These are phyloP conservation scores for Leonotis leonurus DNA, from an alignment of 257 asterid species.

Conservation along the genomic window DNA sequence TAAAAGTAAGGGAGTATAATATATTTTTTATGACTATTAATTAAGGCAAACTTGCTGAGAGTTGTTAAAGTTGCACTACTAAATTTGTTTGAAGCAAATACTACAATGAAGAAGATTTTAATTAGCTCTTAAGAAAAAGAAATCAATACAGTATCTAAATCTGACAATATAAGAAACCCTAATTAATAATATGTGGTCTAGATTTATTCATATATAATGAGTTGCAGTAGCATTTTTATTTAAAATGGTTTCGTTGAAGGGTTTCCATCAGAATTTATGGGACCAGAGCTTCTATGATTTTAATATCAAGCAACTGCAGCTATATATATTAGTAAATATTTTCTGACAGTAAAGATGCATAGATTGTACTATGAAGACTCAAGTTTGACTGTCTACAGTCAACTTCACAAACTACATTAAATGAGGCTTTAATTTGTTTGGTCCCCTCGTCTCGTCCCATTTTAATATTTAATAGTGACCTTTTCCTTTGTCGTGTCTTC, in stretches of 20 bases:
- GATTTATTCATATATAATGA: too few relatives aligned
- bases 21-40: not conserved
- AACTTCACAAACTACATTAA: not conserved
- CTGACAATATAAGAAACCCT: not conserved
- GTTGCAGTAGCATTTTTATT: too few relatives aligned
- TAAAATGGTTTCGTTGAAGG: not conserved
- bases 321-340: not conserved
- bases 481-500: too few relatives aligned
- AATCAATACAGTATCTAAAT: too few relatives aligned
- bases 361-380: slow-evolving; percentile 1
- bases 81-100: not conserved
- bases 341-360: slow-evolving; percentile 7
- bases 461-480: too few relatives aligned
- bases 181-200: not conserved
- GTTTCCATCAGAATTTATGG: not conserved
- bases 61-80: too few relatives aligned
- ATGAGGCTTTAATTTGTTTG: not conserved
- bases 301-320: not conserved
- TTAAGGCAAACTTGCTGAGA: not conserved
- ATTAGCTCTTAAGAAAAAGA: not conserved
- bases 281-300: not conserved
- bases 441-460: too few relatives aligned
- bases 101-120: not conserved
- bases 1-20: not conserved
- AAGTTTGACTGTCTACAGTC: slow-evolving; percentile 13